These are phyloP conservation scores for Lizonia empirigonia DNA, from an alignment of 2,329 filamentous ascomycete genomes.

Conservation along the genomic window DNA sequence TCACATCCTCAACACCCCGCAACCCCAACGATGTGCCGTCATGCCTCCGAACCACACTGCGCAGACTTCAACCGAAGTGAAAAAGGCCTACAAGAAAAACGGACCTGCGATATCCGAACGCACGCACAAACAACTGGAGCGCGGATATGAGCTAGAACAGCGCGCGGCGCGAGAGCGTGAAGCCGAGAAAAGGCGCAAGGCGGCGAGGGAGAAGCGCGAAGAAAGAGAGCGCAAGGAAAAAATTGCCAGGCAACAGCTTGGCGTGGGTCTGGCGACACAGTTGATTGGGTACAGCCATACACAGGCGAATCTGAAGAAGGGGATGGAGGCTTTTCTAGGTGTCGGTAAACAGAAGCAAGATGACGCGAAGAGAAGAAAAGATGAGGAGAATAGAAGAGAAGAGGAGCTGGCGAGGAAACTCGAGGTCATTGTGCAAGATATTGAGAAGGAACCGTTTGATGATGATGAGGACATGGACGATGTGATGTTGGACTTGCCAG, in stretches of 20 bases:
- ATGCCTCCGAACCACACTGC: slow-evolving; percentile 40
- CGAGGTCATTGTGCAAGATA: slow-evolving; percentile 27
- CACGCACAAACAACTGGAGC: slow-evolving; percentile 40
- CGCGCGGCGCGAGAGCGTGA: slow-evolving; percentile 43
- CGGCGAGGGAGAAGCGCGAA: slow-evolving; percentile 39
- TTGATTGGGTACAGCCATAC: slow-evolving; percentile 47
- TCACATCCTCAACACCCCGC: not conserved
- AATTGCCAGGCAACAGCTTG: slow-evolving; percentile 34
- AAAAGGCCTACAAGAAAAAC: slow-evolving; percentile 41
- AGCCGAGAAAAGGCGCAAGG: slow-evolving; percentile 37
- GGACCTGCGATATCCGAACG: slow-evolving; percentile 32
- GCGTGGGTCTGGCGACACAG: slow-evolving; percentile 48
- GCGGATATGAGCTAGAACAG: slow-evolving; percentile 38
- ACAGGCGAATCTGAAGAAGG: slow-evolving; percentile 45
- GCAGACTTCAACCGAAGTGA: slow-evolving; percentile 45
- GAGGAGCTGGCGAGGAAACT: slow-evolving; percentile 27
- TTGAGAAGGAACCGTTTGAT: slow-evolving; percentile 44
- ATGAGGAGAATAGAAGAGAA: slow-evolving; percentile 19
- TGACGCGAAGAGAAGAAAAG: slow-evolving; percentile 21
- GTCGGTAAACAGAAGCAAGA: slow-evolving; percentile 34
- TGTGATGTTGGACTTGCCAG: slow-evolving; percentile 21
- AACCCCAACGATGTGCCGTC: slow-evolving; percentile 3
- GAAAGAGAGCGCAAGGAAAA: slow-evolving; percentile 42
- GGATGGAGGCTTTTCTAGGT: slow-evolving; percentile 47
- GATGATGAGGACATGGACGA: slow-evolving; percentile 27